These are phyloP conservation scores for Logfia minima DNA, from an alignment of 129 eudicot genomes.

Conservation along the genomic window DNA sequence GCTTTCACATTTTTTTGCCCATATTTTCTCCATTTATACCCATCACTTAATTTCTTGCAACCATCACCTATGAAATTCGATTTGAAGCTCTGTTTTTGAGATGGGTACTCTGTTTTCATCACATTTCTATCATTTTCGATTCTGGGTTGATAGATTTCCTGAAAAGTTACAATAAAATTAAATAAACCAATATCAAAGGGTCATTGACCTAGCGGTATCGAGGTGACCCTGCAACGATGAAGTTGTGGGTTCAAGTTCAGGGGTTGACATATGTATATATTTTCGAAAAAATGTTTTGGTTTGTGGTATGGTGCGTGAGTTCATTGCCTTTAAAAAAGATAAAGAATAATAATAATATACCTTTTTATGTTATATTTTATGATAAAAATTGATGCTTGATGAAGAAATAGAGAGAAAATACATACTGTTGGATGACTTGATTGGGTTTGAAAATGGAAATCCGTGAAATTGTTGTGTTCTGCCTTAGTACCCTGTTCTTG, in stretches of 20 bases:
- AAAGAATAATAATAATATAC: no score
- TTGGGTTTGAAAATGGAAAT: conserved; percentile 60
- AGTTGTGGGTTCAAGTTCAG: no score
- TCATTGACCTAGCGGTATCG: no score
- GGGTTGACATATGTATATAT: no score
- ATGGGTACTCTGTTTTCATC: conserved; percentile 38
- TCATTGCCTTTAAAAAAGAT: no score
- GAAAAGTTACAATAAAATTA: conserved; percentile 24
- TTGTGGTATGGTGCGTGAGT: no score
- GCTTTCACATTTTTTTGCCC: conserved; percentile 88
- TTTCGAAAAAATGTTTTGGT: no score
- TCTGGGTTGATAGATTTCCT: conserved; percentile 49
- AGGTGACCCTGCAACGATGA: no score
- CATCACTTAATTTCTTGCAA: conserved; percentile 54
- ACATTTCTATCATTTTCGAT: conserved; percentile 27
- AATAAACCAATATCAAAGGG: not conserved
- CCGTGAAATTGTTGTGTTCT: conserved; percentile 44
- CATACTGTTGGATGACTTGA: conserved; percentile 30
- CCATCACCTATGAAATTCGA: conserved; percentile 14
- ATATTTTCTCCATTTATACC: conserved; percentile 83
- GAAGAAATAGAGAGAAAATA: not conserved
- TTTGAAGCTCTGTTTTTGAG: conserved; percentile 29
- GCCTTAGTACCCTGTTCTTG: conserved; percentile 41
- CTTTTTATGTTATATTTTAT: not conserved
- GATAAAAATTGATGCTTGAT: not conserved